Evolutionary conservation across 768 basidiomycete species (phyloP).

Genomic region (Exidia glandulosa): DNA sequence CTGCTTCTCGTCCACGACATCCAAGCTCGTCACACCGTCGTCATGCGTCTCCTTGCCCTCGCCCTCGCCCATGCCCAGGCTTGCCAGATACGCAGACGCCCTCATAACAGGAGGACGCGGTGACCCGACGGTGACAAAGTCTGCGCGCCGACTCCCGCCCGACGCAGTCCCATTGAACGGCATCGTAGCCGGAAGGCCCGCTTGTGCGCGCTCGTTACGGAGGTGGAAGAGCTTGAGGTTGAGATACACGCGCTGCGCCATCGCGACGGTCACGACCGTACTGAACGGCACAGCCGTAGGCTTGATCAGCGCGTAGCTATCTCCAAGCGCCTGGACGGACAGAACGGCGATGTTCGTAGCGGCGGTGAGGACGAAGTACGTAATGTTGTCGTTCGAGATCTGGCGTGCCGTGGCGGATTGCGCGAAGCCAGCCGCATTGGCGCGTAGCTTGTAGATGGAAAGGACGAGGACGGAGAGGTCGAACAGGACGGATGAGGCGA

Average conservation of each 20-base stretch:
- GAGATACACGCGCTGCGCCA: slow-evolving; percentile 21
- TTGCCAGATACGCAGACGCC: no score
- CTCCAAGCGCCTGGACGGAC: slow-evolving; percentile 18
- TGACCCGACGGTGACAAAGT: no score
- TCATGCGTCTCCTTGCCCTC: no score
- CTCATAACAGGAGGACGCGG: no score
- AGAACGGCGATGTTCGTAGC: slow-evolving; percentile 18
- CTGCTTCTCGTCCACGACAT: no score
- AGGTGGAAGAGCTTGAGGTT: neutral
- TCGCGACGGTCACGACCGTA: slow-evolving; percentile 23
- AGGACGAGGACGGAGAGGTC: slow-evolving; percentile 18
- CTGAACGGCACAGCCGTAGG: slow-evolving; percentile 19
- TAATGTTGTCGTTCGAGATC: neutral
- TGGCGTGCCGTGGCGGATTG: neutral
- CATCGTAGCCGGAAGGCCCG: neutral
- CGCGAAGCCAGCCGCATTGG: neutral
- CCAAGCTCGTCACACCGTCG: no score
- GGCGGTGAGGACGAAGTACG: slow-evolving; percentile 13
- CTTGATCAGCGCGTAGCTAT: slow-evolving; percentile 17
- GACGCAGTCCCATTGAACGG: neutral
- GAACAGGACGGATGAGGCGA: slow-evolving; percentile 21
- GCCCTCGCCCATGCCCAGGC: no score
- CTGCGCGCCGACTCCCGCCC: no score
- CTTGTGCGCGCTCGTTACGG: neutral
- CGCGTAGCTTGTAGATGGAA: slow-evolving; percentile 12